Conservation (phyloP, 768 basidiomycete species). For the Favolaschia claudopus region DNA sequence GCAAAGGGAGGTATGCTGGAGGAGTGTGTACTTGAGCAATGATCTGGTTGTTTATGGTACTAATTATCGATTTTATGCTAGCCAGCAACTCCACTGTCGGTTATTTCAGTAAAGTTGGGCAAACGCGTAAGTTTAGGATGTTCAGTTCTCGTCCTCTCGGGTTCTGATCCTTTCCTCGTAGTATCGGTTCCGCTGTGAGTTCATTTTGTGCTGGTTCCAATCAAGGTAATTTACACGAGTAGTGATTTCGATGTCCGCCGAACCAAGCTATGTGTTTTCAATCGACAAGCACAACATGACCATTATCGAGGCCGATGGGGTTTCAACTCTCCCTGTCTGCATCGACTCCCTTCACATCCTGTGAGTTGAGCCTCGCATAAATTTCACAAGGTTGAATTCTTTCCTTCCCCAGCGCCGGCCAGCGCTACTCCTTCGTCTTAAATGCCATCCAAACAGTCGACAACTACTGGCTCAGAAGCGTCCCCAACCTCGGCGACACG, state of each 20-base stretch:
- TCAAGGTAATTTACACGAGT: background rate
- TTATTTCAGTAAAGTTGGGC: slow-evolving; percentile 39
- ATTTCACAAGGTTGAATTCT: background rate
- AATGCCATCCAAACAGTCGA: slow-evolving; percentile 48
- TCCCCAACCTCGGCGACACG: slow-evolving; percentile 29
- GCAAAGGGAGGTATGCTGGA: slow-evolving; percentile 38
- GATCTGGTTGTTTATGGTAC: slow-evolving; percentile 26
- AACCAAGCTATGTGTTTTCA: slow-evolving; percentile 22
- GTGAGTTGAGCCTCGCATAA: background rate
- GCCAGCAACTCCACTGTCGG: slow-evolving; percentile 38
- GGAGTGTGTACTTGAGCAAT: slow-evolving; percentile 35
- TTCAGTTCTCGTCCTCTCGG: background rate
- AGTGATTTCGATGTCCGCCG: slow-evolving; percentile 12
- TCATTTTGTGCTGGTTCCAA: background rate
- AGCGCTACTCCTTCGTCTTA: slow-evolving; percentile 47
- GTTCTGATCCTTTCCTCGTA: background rate
- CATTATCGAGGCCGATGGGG: slow-evolving; percentile 46
- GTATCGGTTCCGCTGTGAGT: slow-evolving; percentile 14
- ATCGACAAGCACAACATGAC: slow-evolving; percentile 38
- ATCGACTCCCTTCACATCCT: slow-evolving; percentile 25
- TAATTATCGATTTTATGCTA: no score
- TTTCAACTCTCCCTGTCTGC: slow-evolving; percentile 34
- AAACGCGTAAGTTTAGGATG: slow-evolving; percentile 40
- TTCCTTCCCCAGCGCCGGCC: slow-evolving; percentile 27
- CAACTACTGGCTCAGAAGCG: slow-evolving; percentile 53